A percentile compares a stretch with the other conserved stretches of the same genome.
These are phyloP conservation scores for Astrothelium subdiscretum DNA, from an alignment of 495 filamentous ascomycete genomes.

Conservation along the genomic window DNA sequence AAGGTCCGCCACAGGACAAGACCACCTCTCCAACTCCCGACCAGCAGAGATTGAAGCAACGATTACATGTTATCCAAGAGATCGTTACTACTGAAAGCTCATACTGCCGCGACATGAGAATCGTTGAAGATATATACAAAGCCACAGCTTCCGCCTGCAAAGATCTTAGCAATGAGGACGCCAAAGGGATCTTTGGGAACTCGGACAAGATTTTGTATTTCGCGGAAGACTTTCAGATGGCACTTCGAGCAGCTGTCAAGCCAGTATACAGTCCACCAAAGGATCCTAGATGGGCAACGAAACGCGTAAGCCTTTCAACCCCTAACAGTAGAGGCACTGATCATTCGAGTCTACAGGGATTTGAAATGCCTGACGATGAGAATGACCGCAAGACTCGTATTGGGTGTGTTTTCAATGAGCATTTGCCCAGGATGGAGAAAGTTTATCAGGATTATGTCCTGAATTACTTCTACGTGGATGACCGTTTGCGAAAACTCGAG, in stretches of 20 bases:
- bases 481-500: conserved; percentile 62
- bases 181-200: conserved; percentile 82
- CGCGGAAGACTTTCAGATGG: conserved; percentile 61
- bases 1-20: conserved; percentile 8
- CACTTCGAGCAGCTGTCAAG: conserved; percentile 63
- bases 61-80: conserved; percentile 75
- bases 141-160: conserved; percentile 70
- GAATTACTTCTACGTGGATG: conserved; percentile 74
- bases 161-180: conserved; percentile 63
- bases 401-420: conserved; percentile 62
- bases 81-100: conserved; percentile 81
- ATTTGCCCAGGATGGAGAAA: conserved; percentile 68
- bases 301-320: conserved; percentile 39
- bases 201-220: conserved; percentile 77
- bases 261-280: conserved; percentile 59
- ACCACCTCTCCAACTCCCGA: conserved; percentile 40
- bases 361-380: conserved; percentile 36
- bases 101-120: conserved; percentile 86
- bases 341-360: conserved; percentile 12
- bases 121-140: conserved; percentile 93
- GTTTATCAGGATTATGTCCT: conserved; percentile 78
- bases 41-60: conserved; percentile 47
- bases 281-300: conserved; percentile 44
- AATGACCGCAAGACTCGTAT: conserved; percentile 66
- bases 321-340: conserved; percentile 33